Evolutionary conservation across 495 filamentous ascomycete species (phyloP), one percentile per base, ranked within the genome.

Genomic region (Entonaema liquescens): DNA sequence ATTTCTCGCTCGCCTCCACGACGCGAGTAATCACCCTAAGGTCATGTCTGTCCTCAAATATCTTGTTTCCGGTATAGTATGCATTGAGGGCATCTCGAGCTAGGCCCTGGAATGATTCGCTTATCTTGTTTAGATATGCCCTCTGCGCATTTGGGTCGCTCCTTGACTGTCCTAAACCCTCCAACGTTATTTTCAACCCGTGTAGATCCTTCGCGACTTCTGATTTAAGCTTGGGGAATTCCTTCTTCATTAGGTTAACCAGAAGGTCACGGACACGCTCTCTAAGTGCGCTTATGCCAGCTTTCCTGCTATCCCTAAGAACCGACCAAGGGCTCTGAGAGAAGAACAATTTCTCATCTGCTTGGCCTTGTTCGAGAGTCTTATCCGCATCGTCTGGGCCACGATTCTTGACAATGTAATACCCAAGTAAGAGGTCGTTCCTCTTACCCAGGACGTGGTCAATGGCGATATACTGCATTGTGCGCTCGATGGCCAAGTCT

Each of bases 381-480:
- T 62, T 72, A 8, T 66, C 47, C 1, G 72, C 33, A 17, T 84
- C 77, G 13, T 78, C 64, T 8, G 84, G 78, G 0, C 85, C 83
- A 12, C 81, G 80, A 67, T 89, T 91, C 11, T 84, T 82, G 3
- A 91, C 83, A 19, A 89, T 56, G 33, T 80, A 82, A 76, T 84
- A 90, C 0, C 89, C 88, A 19, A 89, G 79, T 4, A 75, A 74
- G 1, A 85, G 73, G 13, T 64, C 59, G 9, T 79, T 59, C 36
- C 77, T 77, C 57, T 74, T 81, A 2, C 83, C 83, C 4, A 75
- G 25, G 1, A 89, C 71, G 15, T 88, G 77, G 5, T 85, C 77
- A 13, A 85, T 77, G 23, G 88, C 78, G 13, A 78, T 77, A 1
- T 71, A 52, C 62, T 88, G 82, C 4, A 80, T 83, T 2, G 82